Evolutionary conservation across 768 basidiomycete genomes (phyloP).

Genomic region (Lactifluus subvellereus): DNA sequence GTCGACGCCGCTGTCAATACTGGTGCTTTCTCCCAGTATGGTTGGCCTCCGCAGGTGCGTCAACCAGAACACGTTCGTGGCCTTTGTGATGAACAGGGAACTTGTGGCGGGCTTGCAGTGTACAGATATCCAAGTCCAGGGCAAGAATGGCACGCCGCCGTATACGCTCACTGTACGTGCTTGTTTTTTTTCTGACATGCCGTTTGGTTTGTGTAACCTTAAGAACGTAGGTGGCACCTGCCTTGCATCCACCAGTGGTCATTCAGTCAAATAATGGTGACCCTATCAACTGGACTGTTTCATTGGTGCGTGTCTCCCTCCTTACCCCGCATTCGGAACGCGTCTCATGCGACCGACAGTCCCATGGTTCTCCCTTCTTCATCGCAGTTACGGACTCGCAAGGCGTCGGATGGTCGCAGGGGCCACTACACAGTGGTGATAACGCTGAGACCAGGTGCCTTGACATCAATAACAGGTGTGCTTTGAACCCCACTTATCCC

Average conservation of each 20-base stretch:
- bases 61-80: neutral
- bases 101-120: constrained; percentile 36
- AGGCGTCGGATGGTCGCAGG: constrained; percentile 50
- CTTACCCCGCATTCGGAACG: neutral
- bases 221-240: constrained; percentile 44
- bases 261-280: constrained; percentile 41
- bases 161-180: constrained; percentile 49
- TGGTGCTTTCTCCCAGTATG: constrained; percentile 53
- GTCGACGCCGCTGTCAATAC: constrained; percentile 39
- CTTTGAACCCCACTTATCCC: too few relatives aligned
- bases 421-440: constrained; percentile 52
- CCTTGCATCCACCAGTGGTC: constrained; percentile 56
- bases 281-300: constrained; percentile 56
- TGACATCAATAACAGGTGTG: constrained; percentile 20
- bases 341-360: constrained; percentile 32
- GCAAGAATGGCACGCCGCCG: constrained; percentile 54
- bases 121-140: constrained; percentile 48
- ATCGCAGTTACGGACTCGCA: constrained; percentile 47
- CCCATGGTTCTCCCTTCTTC: constrained; percentile 52
- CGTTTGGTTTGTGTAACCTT: neutral
- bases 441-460: constrained; percentile 40
- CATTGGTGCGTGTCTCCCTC: constrained; percentile 26
- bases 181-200: neutral
- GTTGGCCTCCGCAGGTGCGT: constrained; percentile 51
- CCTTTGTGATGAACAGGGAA: neutral